A percentile compares a stretch with the other conserved stretches of the same genome.
These are phyloP conservation scores for Pichia sp. DNA, from an alignment of 1,139 yeast species.

Conservation along the genomic window DNA sequence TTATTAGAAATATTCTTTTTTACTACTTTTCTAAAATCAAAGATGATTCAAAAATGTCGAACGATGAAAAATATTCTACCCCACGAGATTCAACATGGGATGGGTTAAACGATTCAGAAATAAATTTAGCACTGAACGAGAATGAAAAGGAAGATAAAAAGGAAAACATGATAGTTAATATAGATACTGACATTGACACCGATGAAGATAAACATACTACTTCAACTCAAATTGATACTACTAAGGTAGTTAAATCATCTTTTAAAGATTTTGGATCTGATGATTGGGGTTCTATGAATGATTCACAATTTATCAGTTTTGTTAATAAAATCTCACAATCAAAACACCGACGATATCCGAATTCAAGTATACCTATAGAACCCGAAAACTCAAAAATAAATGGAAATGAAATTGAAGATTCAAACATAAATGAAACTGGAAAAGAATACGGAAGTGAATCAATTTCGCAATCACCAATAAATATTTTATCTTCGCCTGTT, in stretches of 20 bases:
- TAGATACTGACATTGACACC: constrained; percentile 7
- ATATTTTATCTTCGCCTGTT: constrained; percentile 11
- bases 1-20: too few relatives aligned
- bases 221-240: background rate
- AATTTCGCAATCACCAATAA: background rate
- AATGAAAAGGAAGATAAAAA: background rate
- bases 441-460: too few relatives aligned
- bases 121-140: background rate
- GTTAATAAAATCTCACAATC: constrained; percentile 29
- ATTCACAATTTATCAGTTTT: constrained; percentile 37
- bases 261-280: background rate
- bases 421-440: too few relatives aligned
- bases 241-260: background rate
- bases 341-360: background rate
- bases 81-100: constrained; percentile 1
- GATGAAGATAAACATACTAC: constrained; percentile 2
- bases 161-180: background rate
- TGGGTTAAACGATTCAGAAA: constrained; percentile 3
- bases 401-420: background rate
- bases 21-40: too few relatives aligned
- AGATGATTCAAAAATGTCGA: too few relatives aligned
- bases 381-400: constrained; percentile 16
- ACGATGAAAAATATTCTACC: too few relatives aligned
- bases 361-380: constrained; percentile 9
- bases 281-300: constrained; percentile 35